Conservation (phyloP, 2,329 filamentous ascomycete genomes). For the Amesomyces nigricolor region DNA sequence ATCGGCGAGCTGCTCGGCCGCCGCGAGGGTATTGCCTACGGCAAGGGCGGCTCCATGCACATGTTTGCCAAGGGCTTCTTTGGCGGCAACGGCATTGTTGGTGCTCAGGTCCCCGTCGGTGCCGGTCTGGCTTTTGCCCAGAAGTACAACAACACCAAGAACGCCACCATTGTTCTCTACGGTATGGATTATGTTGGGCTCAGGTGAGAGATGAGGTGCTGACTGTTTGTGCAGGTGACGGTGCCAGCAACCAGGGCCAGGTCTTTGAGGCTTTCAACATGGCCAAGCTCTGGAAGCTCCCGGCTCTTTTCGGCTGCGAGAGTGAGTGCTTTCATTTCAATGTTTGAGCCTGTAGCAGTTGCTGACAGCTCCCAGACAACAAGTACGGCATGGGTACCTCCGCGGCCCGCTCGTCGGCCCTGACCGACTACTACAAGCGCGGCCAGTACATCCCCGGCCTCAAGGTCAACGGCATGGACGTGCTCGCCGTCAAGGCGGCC, state of each 20-base stretch:
- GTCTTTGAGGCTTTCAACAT: conserved; percentile 99
- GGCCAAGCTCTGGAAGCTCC: conserved; percentile 98
- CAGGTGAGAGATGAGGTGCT: background rate
- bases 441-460: conserved; percentile 99
- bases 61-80: conserved; percentile 99
- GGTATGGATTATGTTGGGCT: conserved; percentile 32
- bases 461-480: conserved; percentile 99
- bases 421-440: conserved; percentile 99
- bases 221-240: conserved; percentile 55
- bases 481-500: conserved; percentile 93
- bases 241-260: conserved; percentile 97
- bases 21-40: conserved; percentile 93
- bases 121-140: conserved; percentile 95
- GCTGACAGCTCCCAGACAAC: conserved; percentile 65
- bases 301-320: conserved; percentile 94
- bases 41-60: conserved; percentile 99
- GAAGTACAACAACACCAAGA: conserved; percentile 85
- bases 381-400: conserved; percentile 99
- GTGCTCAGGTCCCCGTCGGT: conserved; percentile 95
- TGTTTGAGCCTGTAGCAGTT: background rate
- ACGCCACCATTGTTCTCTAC: conserved; percentile 83
- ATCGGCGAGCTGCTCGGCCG: conserved; percentile 94
- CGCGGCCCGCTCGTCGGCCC: conserved; percentile 83
- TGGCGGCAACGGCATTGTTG: conserved; percentile 97
- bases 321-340: conserved; percentile 56